Base-by-base conservation (phyloP, 2,329 filamentous ascomycete species). In the Fusarium sp. region DNA sequence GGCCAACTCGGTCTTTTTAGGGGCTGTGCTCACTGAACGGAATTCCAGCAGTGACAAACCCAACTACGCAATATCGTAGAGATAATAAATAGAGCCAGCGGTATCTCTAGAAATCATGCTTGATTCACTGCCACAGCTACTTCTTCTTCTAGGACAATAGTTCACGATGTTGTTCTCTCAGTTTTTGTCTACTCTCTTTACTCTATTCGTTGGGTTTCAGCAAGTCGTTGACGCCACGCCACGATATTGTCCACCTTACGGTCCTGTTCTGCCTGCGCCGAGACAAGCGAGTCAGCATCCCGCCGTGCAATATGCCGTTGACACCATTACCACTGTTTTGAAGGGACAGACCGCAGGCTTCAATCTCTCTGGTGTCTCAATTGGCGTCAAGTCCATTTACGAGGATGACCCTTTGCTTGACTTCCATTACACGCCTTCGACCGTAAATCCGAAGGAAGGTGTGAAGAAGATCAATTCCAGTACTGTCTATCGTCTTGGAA, bases 401-500 rank as follows among this genome's bases (percentile, higher is more conserved):
- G 63, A 69, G 22, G 28, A 55, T 18, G 18, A 7, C 2, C 66
- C 54, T 6, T 49, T 67, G 1, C 26, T 69, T 3, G 42, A 54
- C 11, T 69, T 54, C n/a, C 66, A 69, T 7, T 26, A 61, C 18
- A 61, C 28, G 0, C 66, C 66, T 8, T 3, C 66, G 0, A 8
- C 10, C 6, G 8, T 28, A 0, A 48, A 59, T 2, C 26, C 14
- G 0, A 42, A 49, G 7, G 2, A 7, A 24, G 66, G 66, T 20
- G 41, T 38, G 4, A 36, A 18, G 22, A 45, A 44, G 3, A 26
- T 69, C 2, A 6, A 54, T 12, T 8, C 41, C 0, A 39, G 15
- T 22, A 69, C 63, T 0, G 31, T 55, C 5, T 69, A 69, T 28
- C 66, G 63, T 20, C 39, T 69, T n/a, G 54, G 66, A 38, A 69